phyloP scores from a whole-genome alignment of 305 asterid species.

The Fraxinus angustifolia region DNA sequence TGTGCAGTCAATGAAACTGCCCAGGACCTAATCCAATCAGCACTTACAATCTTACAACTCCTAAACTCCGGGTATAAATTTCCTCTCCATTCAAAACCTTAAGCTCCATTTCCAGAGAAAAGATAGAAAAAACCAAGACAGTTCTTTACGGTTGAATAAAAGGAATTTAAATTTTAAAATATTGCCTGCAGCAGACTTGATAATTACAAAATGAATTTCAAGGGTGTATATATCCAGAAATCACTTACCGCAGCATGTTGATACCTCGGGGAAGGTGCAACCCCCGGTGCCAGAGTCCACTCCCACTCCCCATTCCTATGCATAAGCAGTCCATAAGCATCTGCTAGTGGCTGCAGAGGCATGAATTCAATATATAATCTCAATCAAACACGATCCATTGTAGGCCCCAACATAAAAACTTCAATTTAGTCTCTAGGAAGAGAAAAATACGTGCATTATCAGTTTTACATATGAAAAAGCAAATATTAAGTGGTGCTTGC shows the following conservation, averaged over 20 bases:
- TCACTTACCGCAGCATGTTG: conserved; percentile 97
- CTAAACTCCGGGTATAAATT: neutral
- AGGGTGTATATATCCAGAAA: neutral
- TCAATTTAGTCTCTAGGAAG: conserved; percentile 5
- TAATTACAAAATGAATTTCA: neutral
- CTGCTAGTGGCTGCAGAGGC: conserved; percentile 77
- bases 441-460: conserved; percentile 3
- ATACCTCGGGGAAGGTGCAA: conserved; percentile 93
- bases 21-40: conserved; percentile 5
- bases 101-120: conserved; percentile 10
- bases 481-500: neutral
- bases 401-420: conserved; percentile 2
- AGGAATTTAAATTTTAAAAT: conserved; percentile 10
- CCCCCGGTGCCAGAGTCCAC: conserved; percentile 99
- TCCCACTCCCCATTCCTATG: conserved; percentile 99
- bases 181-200: conserved; percentile 14
- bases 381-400: conserved; percentile 17
- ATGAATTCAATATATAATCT: conserved; percentile 26
- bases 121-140: neutral
- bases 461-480: conserved; percentile 4
- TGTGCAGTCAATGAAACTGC: neutral
- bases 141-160: neutral
- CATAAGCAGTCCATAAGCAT: conserved; percentile 99
- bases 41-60: neutral
- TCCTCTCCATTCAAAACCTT: conserved; percentile 5